Evolutionary conservation across 805 yeast species (phyloP), one percentile per base, ranked within the genome.

Genomic region (Wickerhamomyces silvicola): DNA sequence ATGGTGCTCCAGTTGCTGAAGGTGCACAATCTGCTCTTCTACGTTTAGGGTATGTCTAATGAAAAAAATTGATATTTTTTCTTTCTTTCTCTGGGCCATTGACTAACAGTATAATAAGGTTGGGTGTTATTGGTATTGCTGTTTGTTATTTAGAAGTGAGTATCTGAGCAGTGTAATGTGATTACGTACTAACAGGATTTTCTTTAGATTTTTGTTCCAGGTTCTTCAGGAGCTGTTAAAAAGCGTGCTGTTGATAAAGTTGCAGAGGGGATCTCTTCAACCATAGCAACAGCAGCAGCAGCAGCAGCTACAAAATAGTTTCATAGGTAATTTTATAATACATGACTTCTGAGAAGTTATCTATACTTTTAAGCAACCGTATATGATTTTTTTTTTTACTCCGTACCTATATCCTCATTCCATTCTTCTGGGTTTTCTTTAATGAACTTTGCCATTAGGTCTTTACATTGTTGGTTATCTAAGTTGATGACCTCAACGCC

Each of bases 381-480:
- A n/a, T n/a, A 17, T 6, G 29, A 17, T 26, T n/a, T 17, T 28
- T 14, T n/a, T n/a, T 28, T 52, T 58, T 36, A 50, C 27, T 50
- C 55, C 12, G 51, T 47, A 10, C 92, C 94, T 46, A 83, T 83
- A 51, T 83, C 94, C 59, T 83, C 94, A 51, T 64, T 64, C 94
- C 94, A 83, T 38, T 76, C 82, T 32, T 66, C 64, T n/a, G 90
- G 90, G 39, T 77, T 71, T 48, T 82, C 87, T 35, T 63, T 60
- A 43, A 90, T 90, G 54, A 88, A 90, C 42, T 75, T 69, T 33
- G 66, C 64, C 94, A 92, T 83, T 41, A 92, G 54, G 11, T 68
- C 67, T 52, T 75, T 75, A 52, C 92, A 83, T 42, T 72, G 71
- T 11, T 61, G 61, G 48, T 72, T 74, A 25, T 81, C 58, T 46